Percentiles rank a stretch among this genome's conserved stretches.
Evolutionary conservation across 345 rosid genomes (phyloP).

Genomic region (Hibiscus mutabilis): DNA sequence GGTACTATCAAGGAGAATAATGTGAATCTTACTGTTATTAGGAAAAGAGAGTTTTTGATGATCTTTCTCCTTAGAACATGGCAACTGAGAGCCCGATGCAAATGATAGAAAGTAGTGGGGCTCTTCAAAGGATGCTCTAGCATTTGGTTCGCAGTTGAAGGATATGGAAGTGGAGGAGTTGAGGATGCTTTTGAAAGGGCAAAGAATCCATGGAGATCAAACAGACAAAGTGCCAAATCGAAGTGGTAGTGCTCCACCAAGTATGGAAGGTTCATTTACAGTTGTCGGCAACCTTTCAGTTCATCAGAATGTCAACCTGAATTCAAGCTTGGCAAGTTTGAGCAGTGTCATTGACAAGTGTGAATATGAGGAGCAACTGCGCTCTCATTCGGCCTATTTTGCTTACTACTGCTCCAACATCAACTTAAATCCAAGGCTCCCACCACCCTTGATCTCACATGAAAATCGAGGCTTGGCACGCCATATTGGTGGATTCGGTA

Average conservation of each 20-base stretch:
- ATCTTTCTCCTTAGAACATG: slow-evolving; percentile 33
- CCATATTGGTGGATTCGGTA: slow-evolving; percentile 64
- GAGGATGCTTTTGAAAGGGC: slow-evolving; percentile 61
- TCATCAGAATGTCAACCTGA: slow-evolving; percentile 41
- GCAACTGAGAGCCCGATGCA: slow-evolving; percentile 85
- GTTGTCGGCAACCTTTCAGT: slow-evolving; percentile 67
- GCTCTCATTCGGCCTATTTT: slow-evolving; percentile 74
- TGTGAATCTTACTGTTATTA: slow-evolving; percentile 20
- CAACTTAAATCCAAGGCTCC: slow-evolving; percentile 89
- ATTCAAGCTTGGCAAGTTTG: slow-evolving; percentile 48
- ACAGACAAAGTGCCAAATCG: slow-evolving; percentile 52
- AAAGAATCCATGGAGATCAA: slow-evolving; percentile 42
- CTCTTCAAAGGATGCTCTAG: slow-evolving; percentile 43
- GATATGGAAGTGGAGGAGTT: slow-evolving; percentile 67
- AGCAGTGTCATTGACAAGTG: slow-evolving; percentile 43
- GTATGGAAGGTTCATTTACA: slow-evolving; percentile 92
- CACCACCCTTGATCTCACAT: slow-evolving; percentile 79
- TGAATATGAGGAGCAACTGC: slow-evolving; percentile 71
- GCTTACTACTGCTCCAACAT: slow-evolving; percentile 72
- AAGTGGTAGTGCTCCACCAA: slow-evolving; percentile 97
- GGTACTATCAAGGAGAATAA: slow-evolving; percentile 5
- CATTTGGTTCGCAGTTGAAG: slow-evolving; percentile 45
- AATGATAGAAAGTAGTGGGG: slow-evolving; percentile 57
- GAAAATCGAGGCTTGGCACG: slow-evolving; percentile 58
- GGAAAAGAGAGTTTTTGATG: slow-evolving; percentile 20